Conservation (phyloP, 2,329 filamentous ascomycete species). For the Colletotrichum sp. region DNA sequence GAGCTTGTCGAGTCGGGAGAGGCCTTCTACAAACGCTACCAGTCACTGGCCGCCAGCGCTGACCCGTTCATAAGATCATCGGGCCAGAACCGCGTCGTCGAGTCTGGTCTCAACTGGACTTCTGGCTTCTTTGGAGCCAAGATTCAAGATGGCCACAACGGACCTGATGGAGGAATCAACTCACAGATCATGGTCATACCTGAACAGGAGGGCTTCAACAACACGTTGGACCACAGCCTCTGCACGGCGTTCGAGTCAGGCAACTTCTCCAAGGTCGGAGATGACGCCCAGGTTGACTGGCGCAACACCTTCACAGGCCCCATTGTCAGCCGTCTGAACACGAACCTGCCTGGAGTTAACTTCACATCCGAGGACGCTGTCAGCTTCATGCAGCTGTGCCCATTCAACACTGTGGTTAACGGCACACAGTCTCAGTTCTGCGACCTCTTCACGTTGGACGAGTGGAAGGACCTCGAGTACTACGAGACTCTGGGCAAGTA, state of each 20-base stretch:
- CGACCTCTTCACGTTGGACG: slow-evolving; percentile 70
- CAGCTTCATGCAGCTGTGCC: slow-evolving; percentile 86
- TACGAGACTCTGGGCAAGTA: slow-evolving; percentile 81
- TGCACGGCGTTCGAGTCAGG: slow-evolving; percentile 75
- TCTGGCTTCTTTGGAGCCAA: slow-evolving; percentile 69
- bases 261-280: slow-evolving; percentile 50
- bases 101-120: slow-evolving; percentile 78
- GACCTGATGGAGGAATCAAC: slow-evolving; percentile 45
- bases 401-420: slow-evolving; percentile 80
- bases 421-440: slow-evolving; percentile 75
- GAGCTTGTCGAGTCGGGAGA: slow-evolving; percentile 77
- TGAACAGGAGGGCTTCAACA: slow-evolving; percentile 73
- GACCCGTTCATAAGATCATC: slow-evolving; percentile 77
- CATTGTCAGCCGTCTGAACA: slow-evolving; percentile 74
- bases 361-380: slow-evolving; percentile 68
- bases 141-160: slow-evolving; percentile 39
- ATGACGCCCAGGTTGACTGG: slow-evolving; percentile 62
- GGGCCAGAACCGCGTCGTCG: slow-evolving; percentile 72
- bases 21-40: slow-evolving; percentile 79
- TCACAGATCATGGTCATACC: slow-evolving; percentile 70
- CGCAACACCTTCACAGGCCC: slow-evolving; percentile 66
- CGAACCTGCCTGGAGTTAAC: slow-evolving; percentile 70
- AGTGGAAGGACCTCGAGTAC: slow-evolving; percentile 85
- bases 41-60: slow-evolving; percentile 58
- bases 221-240: slow-evolving; percentile 77